Evolutionary conservation across 2,329 filamentous ascomycete species (phyloP).

Genomic region (Lasiodiplodia theobromae): DNA sequence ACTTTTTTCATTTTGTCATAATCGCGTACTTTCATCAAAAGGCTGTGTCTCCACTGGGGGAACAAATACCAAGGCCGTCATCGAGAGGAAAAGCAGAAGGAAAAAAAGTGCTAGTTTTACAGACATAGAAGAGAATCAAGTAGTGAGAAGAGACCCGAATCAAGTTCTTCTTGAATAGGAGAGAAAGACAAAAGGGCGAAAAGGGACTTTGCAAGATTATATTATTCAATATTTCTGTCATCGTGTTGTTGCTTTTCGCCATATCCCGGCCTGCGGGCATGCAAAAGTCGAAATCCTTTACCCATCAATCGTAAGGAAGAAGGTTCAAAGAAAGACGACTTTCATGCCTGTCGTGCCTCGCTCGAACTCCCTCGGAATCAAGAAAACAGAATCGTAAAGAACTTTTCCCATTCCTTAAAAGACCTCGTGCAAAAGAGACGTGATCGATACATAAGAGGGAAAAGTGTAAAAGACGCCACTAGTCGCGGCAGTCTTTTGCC

Average conservation of each 20-base stretch:
- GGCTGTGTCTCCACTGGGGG: background rate
- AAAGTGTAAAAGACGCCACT: slow-evolving; percentile 23
- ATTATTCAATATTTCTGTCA: slow-evolving; percentile 29
- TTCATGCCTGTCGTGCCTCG: slow-evolving; percentile 29
- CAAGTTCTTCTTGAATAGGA: background rate
- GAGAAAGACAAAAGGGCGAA: background rate
- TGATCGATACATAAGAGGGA: slow-evolving; percentile 27
- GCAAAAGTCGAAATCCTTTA: slow-evolving; percentile 28
- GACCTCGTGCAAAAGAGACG: slow-evolving; percentile 27
- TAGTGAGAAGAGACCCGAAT: background rate
- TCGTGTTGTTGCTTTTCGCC: slow-evolving; percentile 28
- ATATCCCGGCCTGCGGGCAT: slow-evolving; percentile 29
- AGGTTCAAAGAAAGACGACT: slow-evolving; percentile 26
- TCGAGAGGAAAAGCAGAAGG: background rate
- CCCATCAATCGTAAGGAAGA: slow-evolving; percentile 24
- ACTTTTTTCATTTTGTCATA: slow-evolving; percentile 19
- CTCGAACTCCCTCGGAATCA: slow-evolving; percentile 29
- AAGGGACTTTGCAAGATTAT: slow-evolving; percentile 27
- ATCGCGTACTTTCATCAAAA: background rate
- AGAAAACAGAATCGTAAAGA: slow-evolving; percentile 27
- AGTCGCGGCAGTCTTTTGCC: slow-evolving; percentile 4
- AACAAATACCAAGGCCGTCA: slow-evolving; percentile 6
- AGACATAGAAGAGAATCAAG: slow-evolving; percentile 11
- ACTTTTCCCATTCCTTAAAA: slow-evolving; percentile 30
- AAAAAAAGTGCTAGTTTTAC: slow-evolving; percentile 17